Evolutionary conservation across 2,329 filamentous ascomycete genomes (phyloP).

Genomic region (Sarocladium brachiariae): DNA sequence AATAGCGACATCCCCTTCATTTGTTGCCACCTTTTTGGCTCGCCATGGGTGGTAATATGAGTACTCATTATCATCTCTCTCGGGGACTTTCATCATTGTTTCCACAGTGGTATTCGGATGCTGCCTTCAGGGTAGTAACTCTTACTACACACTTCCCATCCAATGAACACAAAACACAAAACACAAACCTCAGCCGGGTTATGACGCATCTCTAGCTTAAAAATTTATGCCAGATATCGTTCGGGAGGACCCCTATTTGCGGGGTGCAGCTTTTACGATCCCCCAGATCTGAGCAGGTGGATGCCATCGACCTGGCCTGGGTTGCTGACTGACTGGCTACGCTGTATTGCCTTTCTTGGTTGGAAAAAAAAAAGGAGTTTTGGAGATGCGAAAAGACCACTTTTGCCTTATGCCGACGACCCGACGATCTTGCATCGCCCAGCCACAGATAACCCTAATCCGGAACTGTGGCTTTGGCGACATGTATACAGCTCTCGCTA

Average conservation of each 20-base stretch:
- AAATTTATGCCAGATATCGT: no score
- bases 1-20: not conserved
- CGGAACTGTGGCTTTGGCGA: not conserved
- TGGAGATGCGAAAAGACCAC: no score
- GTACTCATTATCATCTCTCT: not conserved
- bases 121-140: not conserved
- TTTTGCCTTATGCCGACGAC: no score
- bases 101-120: not conserved
- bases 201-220: constrained; percentile 1
- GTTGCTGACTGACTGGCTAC: not conserved
- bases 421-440: not conserved
- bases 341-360: no score
- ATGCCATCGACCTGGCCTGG: not conserved
- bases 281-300: not conserved
- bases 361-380: no score
- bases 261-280: not conserved
- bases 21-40: no score
- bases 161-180: not conserved
- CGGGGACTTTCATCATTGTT: not conserved
- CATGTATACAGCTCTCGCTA: not conserved
- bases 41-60: no score
- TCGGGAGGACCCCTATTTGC: not conserved
- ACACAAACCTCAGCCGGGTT: not conserved
- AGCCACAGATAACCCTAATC: not conserved
- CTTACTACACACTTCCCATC: not conserved